phyloP scores from a whole-genome alignment of 139 green algal species.

The Chlorella sorokiniana region DNA sequence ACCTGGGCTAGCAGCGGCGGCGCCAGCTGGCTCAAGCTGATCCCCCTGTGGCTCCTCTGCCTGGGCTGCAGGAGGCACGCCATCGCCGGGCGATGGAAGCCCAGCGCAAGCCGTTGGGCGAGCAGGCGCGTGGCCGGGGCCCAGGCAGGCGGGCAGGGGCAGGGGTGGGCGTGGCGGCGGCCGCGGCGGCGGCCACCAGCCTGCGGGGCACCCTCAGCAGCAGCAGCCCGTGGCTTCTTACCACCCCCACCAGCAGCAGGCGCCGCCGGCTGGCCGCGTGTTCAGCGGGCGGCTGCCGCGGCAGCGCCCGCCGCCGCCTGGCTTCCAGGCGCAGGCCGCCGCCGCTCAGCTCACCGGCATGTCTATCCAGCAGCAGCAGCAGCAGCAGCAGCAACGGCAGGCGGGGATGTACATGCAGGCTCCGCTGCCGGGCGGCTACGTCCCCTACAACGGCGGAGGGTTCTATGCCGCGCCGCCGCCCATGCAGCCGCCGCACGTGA shows the following conservation, averaged over 20 bases:
- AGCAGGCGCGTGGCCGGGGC: neutral
- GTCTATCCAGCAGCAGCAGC: neutral
- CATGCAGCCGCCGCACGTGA: neutral
- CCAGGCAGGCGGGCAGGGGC: slow-evolving; percentile 1
- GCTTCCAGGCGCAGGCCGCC: slow-evolving; percentile 30
- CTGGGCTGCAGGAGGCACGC: too few species aligned
- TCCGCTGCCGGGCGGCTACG: neutral
- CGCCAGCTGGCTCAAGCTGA: too few species aligned
- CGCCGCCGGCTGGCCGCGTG: neutral
- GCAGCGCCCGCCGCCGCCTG: neutral
- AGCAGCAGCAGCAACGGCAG: neutral
- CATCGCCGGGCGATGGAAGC: neutral
- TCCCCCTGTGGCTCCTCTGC: too few species aligned
- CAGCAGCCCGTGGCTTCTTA: slow-evolving; percentile 3
- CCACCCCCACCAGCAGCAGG: slow-evolving; percentile 30
- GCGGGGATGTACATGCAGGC: neutral
- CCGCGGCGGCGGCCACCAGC: neutral
- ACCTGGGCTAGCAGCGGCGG: neutral
- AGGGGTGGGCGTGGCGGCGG: neutral
- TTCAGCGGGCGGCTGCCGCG: slow-evolving; percentile 16
- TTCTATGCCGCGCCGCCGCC: neutral
- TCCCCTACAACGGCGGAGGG: neutral
- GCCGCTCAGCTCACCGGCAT: slow-evolving; percentile 35
- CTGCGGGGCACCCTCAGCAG: neutral
- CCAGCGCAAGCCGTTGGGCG: neutral